Base-by-base conservation (phyloP, 2,329 filamentous ascomycete genomes). In the Diaporthe sp. region DNA sequence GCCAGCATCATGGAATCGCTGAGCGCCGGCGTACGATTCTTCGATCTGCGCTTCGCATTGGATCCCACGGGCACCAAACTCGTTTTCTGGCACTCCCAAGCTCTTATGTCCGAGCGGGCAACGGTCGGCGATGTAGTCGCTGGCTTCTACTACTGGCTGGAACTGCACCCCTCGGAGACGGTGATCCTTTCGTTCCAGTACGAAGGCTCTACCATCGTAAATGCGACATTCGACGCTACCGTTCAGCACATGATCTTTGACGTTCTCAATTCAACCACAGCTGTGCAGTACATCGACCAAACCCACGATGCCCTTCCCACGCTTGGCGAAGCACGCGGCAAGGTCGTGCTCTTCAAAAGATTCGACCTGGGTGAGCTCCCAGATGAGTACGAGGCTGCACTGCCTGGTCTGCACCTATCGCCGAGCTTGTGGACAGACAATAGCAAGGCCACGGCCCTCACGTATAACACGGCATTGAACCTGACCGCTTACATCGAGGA, bases 11-110 rank as follows among this genome's bases (percentile, higher is more conserved):
- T 82, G 19, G 79, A 80, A 28, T 84, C 85, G 79, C 82, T 89
- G 0, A 81, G 86, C 60, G 81, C 81, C 35, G 87, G 87, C 9
- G 84, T 89, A 19, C 85, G 87, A 22, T 87, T 84, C 47, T 88
- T 89, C 74, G 87, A 89, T 76, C 79, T 89, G 52, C 82, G 87
- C n/a, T 87, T 85, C 77, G 87, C 86, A 3, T 81, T 85, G 42
- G 87, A 89, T 76, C 82, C 85, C 3, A 84, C 84, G 3, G 85
- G 85, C 69, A 83, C 80, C 12, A 82, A 80, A 1, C 80, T 89
- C 1, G 84, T 87, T 4, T 89, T 88, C 80, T 89, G 86, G 82
- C 87, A 89, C 77, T 81, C 81, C 9, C 76, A 83, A 42, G 87
- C 85, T 9, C 80, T 89, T 38, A 80, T 86, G 30, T 87, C 85